Evolutionary conservation across 1,284 basidiomycete genomes (phyloP).

Genomic region (Gymnopus androsaceus): DNA sequence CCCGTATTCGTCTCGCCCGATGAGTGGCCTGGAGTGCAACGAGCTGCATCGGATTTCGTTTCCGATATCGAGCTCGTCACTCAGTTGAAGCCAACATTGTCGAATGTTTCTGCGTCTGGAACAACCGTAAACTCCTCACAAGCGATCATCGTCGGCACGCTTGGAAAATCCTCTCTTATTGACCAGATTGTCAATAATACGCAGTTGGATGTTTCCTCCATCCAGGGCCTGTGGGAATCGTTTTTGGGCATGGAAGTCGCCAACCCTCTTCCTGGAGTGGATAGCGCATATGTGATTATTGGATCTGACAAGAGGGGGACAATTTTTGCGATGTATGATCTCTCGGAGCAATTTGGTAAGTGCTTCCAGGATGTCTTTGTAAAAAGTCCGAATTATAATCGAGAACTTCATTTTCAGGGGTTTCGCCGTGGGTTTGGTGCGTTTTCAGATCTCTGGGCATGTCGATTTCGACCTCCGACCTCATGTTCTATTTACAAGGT

Average conservation of each 20-base stretch:
- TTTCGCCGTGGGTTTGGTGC: slow-evolving; percentile 68
- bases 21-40: slow-evolving; percentile 68
- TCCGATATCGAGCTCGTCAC: slow-evolving; percentile 65
- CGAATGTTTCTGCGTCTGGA: slow-evolving; percentile 43
- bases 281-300: slow-evolving; percentile 64
- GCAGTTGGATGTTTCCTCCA: slow-evolving; percentile 53
- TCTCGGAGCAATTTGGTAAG: slow-evolving; percentile 71
- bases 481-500: slow-evolving; percentile 39
- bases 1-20: slow-evolving; percentile 54
- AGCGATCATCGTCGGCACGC: slow-evolving; percentile 65
- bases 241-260: slow-evolving; percentile 55
- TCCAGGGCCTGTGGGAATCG: slow-evolving; percentile 67
- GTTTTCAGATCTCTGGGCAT: slow-evolving; percentile 22
- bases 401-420: slow-evolving; percentile 36
- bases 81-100: slow-evolving; percentile 47
- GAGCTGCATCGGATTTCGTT: slow-evolving; percentile 61
- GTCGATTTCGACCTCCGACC: no score
- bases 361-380: slow-evolving; percentile 16
- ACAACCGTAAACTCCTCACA: slow-evolving; percentile 24
- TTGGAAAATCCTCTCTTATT: slow-evolving; percentile 63
- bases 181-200: slow-evolving; percentile 54
- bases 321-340: slow-evolving; percentile 69
- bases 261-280: slow-evolving; percentile 59
- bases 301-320: slow-evolving; percentile 69
- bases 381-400: neutral